phyloP scores from a whole-genome alignment of 345 rosid genomes.

The Mallotus nudiflorus region DNA sequence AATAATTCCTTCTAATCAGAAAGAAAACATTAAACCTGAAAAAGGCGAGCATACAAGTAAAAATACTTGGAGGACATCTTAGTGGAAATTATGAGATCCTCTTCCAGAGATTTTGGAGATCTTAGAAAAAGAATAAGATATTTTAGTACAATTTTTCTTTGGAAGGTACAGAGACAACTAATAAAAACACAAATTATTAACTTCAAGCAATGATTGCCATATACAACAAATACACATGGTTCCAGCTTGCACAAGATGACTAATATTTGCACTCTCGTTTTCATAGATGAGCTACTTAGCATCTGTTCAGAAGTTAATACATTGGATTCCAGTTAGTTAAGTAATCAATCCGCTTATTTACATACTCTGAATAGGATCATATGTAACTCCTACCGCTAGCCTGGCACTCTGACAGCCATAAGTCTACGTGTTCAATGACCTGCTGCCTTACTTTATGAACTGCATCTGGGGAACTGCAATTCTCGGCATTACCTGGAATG shows the following conservation, averaged over 20 bases:
- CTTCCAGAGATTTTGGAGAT: no score
- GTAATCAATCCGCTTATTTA: background rate
- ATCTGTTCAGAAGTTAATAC: slow-evolving; percentile 26
- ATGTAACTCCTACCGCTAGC: slow-evolving; percentile 36
- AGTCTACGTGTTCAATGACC: slow-evolving; percentile 74
- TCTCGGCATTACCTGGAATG: slow-evolving; percentile 63
- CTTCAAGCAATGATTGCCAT: no score
- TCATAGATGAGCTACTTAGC: slow-evolving; percentile 11
- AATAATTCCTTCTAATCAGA: no score
- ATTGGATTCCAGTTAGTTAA: slow-evolving; percentile 17
- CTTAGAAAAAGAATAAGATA: no score
- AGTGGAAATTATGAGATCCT: no score
- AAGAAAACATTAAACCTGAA: no score
- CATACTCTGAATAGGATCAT: slow-evolving; percentile 16
- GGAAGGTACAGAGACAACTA: no score
- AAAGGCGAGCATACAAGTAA: no score
- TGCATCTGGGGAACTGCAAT: slow-evolving; percentile 83
- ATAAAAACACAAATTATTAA: no score
- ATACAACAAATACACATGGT: no score
- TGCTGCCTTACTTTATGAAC: slow-evolving; percentile 81
- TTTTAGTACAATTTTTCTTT: no score
- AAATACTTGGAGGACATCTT: no score
- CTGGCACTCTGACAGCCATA: slow-evolving; percentile 88
- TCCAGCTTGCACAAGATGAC: background rate
- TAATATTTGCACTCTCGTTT: background rate